phyloP scores from a whole-genome alignment of 495 filamentous ascomycete species.

The Podospora fimiseda region DNA sequence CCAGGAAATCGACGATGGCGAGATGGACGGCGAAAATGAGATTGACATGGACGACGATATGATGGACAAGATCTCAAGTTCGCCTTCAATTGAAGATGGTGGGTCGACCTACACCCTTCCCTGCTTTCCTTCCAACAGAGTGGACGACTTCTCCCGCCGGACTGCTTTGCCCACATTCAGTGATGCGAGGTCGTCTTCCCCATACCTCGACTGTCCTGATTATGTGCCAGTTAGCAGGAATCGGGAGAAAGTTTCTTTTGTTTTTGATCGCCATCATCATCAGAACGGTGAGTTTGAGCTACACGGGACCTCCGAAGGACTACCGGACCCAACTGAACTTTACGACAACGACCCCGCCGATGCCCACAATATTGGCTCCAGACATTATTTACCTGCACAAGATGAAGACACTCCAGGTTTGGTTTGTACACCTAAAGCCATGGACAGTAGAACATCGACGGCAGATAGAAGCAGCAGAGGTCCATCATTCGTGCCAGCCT shows the following conservation, averaged over 20 bases:
- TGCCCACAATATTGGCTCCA: not conserved
- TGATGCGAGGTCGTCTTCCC: constrained; percentile 47
- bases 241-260: constrained; percentile 24
- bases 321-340: constrained; percentile 15
- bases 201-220: constrained; percentile 45
- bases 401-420: not conserved
- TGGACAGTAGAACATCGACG: not conserved
- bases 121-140: constrained; percentile 32
- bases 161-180: constrained; percentile 18
- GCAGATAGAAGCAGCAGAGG: not conserved
- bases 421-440: not conserved
- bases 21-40: constrained; percentile 60
- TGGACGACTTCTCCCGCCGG: constrained; percentile 36
- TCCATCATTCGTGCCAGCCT: not conserved
- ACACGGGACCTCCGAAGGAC: constrained; percentile 18
- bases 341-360: not conserved
- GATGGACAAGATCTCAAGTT: constrained; percentile 97
- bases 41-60: constrained; percentile 79
- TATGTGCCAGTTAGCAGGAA: constrained; percentile 36
- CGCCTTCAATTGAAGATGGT: constrained; percentile 98
- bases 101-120: constrained; percentile 44
- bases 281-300: constrained; percentile 52
- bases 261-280: constrained; percentile 51
- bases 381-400: not conserved
- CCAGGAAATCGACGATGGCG: constrained; percentile 60